These are phyloP conservation scores for Apiospora koreana DNA, from an alignment of 2,329 filamentous ascomycete genomes.

Conservation along the genomic window DNA sequence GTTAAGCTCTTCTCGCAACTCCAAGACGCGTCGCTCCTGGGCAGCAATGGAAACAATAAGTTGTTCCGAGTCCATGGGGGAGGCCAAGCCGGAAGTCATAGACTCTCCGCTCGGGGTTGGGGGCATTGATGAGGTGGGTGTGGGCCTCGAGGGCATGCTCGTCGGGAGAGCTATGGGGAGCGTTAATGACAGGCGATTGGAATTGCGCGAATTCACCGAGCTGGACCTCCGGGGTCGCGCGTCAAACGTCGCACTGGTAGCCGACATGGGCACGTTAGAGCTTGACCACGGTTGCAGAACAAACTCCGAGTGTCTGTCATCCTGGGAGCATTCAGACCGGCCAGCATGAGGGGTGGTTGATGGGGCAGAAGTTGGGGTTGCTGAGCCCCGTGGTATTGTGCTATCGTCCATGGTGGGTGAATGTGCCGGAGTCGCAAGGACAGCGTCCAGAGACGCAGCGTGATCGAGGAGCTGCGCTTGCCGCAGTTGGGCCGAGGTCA, in stretches of 20 bases:
- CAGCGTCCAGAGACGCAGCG: slow-evolving; percentile 27
- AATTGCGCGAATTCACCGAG: slow-evolving; percentile 54
- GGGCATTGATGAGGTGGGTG: slow-evolving; percentile 49
- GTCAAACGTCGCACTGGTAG: slow-evolving; percentile 40
- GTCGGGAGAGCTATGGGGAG: slow-evolving; percentile 61
- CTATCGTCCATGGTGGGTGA: slow-evolving; percentile 18
- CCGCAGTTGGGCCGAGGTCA: slow-evolving; percentile 30
- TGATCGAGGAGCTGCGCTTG: slow-evolving; percentile 24
- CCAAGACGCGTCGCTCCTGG: slow-evolving; percentile 87
- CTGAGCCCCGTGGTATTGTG: slow-evolving; percentile 18
- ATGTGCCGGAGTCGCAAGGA: slow-evolving; percentile 24
- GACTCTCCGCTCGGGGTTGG: slow-evolving; percentile 51
- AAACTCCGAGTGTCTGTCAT: slow-evolving; percentile 20
- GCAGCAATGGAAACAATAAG: slow-evolving; percentile 89
- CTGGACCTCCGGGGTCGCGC: slow-evolving; percentile 52
- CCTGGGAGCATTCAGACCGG: slow-evolving; percentile 17
- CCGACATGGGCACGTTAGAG: slow-evolving; percentile 38
- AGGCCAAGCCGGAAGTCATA: slow-evolving; percentile 36
- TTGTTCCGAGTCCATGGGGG: slow-evolving; percentile 58
- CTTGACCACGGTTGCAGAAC: slow-evolving; percentile 27
- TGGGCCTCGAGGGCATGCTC: slow-evolving; percentile 52
- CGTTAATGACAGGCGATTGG: slow-evolving; percentile 61
- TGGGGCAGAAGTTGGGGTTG: slow-evolving; percentile 15
- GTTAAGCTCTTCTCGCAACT: slow-evolving; percentile 85
- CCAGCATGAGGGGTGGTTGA: slow-evolving; percentile 20